Base-by-base conservation (phyloP, 257 asterid species). In the Solanum arcanum region DNA sequence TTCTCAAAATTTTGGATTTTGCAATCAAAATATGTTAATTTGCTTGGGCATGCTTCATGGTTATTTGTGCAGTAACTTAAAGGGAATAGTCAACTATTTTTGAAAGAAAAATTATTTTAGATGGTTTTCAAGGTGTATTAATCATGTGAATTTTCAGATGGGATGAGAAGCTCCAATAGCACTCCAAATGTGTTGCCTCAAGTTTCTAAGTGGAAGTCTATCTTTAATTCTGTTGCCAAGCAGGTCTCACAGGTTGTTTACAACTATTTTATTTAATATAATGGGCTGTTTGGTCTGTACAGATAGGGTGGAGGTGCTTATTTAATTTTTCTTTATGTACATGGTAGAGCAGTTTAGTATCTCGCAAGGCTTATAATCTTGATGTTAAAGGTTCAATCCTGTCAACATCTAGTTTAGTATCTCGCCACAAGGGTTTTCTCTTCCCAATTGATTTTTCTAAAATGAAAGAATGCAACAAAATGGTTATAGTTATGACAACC, bases 181-280 rank as follows among this genome's bases (percentile, higher is more conserved):
- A 80, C 90, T 39, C 88, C 88, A 9, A 88, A 88, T 29, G 87
- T 91, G 87, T 90, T 94, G 84, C 88, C 98, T 89, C 98, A 91
- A 86, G 92, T 91, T 84, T 92, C 99, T 87, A 94, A 90, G 94
- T 96, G 99, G 99, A 86, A 86, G 39, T 86, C 83, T 35, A 73
- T 86, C 73, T 13, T 86, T 49, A 76, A 86, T 69, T 86, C 84
- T 46, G 82, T 86, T 86, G 88, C 88, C 84, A 86, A 86, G 47
- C 88, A 86, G 84, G 84, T 86, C 39, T 86, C 88, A 49, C 88
- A 86, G 84, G 88, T 86, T 35, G 39, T 72, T 77, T 35, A 12
- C 41, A 73, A 31, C 27, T 37, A 23, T 37, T 73, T 86, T 33
- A 6, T 29, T 69, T 49, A 31, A 15, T 81, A 15, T 31, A 81